Evolutionary conservation across 2,329 filamentous ascomycete species (phyloP), one percentile per base, ranked within the genome.

Genomic region (Scopulariopsis brevicaulis): DNA sequence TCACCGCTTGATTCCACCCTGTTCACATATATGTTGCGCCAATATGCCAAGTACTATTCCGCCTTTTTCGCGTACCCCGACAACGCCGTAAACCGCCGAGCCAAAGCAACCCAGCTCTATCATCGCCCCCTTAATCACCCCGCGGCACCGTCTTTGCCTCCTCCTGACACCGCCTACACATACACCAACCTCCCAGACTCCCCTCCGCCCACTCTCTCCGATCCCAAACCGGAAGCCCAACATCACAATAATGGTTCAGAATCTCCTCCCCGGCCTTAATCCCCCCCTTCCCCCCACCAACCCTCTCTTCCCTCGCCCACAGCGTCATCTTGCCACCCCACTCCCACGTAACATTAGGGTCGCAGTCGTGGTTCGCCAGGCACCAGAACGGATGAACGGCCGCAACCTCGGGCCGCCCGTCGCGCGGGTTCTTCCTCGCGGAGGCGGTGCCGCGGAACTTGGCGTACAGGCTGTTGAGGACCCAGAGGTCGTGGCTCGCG

Each of bases 361-460:
- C 85, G 72, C 94, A 99, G 69, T 91, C 90, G 69, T 99, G 94
- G 67, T 99, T 99, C 32, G 93, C 92, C 34, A 97, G 78, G 71
- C 92, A 97, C 91, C 94, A 99, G 64, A 96, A 84, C 1, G 93
- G 91, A 72, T 97, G 92, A 32, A 97, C 92, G 32, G 93, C 93
- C 32, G 90, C 90, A 4, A 96, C 87, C 65, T 97, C 94, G 0
- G 94, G 93, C 11, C 89, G 83, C 3, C 91, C 89, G 62, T 93
- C 89, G 64, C 82, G 81, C 0, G 79, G 80, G 61, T 83, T 90
- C 63, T 94, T 86, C 46, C 89, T 82, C 4, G 92, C 93, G 2
- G 90, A 96, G 0, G 94, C 94, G 0, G 92, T 96, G 56, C 90
- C 94, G 25, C 94, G 83, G 70, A 96, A 96, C 69, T 97, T 97